Base-by-base conservation (phyloP, 1,284 basidiomycete genomes). In the Rugosomyces carneus region DNA sequence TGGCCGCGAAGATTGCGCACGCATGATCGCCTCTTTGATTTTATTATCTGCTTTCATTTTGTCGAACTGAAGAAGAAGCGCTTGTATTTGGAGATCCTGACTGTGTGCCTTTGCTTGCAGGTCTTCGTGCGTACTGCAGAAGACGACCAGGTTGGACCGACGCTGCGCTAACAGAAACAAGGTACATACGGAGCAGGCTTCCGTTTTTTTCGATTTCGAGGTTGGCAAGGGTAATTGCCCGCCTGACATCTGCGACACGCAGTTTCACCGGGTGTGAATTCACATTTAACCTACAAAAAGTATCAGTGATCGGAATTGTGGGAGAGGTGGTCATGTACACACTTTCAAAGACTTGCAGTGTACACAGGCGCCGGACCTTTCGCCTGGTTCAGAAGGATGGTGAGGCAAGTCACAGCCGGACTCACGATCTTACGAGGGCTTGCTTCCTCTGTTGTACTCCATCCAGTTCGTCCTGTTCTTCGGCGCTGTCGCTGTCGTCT, bases 281-380 rank as follows among this genome's bases (percentile, higher is more conserved):
- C 70, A 50, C 78, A 80, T 54, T 71, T 68, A 48, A 80, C 76
- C 76, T 79, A 44, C 21, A 37, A 10, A 42, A 15, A 47, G 23
- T 39, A 40, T 20, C 18, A 1, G 45, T 11, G 7, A 15, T 34
- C 35, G 5, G 26, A 40, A 2, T 37, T 10, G 15, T 27, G 36
- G 11, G 29, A 37, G 2, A 40, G 23, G 8, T 4, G 13, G 18
- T 34, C 21, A 27, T 19, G 9, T 26, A 48, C 44, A 35, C 23
- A 77, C 78, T 62, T 81, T 81, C 40, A 79, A 64, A 5, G 73
- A 71, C 61, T 80, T 81, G 60, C 78, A 81, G 52, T 78, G 73
- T 16, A 71, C 70, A 57, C 77, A 80, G 13, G 76, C 77, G 20
- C 71, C 68, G 45, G 67, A 64, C 38, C 71, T 72, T 45, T 9